phyloP scores from a whole-genome alignment of 108 stramenopile species.

The Nitzschia sp. region DNA sequence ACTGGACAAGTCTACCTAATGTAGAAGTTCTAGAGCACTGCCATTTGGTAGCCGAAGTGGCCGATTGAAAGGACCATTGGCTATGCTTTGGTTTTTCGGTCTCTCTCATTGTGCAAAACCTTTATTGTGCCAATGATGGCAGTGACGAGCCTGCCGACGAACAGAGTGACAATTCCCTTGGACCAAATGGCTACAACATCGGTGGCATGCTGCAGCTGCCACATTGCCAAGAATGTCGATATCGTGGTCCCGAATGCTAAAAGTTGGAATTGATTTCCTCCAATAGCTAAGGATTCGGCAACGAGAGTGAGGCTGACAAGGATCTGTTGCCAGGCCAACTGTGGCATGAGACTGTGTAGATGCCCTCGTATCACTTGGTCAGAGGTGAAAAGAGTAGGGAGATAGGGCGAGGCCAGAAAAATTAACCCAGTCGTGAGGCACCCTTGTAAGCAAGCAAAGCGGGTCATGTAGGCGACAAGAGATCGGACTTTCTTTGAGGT shows the following conservation, averaged over 20 bases:
- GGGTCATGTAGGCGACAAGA: slow-evolving; percentile 46
- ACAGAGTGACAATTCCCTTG: slow-evolving; percentile 56
- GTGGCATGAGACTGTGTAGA: slow-evolving; percentile 44
- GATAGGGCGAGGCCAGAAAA: slow-evolving; percentile 9
- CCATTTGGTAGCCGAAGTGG: too few relatives aligned
- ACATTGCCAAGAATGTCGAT: slow-evolving; percentile 40
- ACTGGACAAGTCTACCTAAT: too few relatives aligned
- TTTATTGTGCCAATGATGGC: slow-evolving; percentile 21
- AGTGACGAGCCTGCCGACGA: slow-evolving; percentile 55
- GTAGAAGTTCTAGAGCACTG: too few relatives aligned
- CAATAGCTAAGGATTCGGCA: slow-evolving; percentile 44
- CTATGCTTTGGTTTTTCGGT: too few relatives aligned
- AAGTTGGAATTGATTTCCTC: slow-evolving; percentile 46
- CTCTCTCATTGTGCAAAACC: neutral
- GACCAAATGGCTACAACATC: slow-evolving; percentile 57
- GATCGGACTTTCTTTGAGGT: slow-evolving; percentile 23
- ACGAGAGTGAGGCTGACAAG: slow-evolving; percentile 54
- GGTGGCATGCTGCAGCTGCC: slow-evolving; percentile 35
- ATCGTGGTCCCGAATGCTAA: slow-evolving; percentile 52
- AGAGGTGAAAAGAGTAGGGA: slow-evolving; percentile 43
- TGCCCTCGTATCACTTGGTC: slow-evolving; percentile 35
- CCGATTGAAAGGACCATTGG: neutral
- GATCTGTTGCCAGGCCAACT: slow-evolving; percentile 55
- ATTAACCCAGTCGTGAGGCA: slow-evolving; percentile 27
- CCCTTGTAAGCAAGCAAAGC: slow-evolving; percentile 56